These are phyloP conservation scores for Tripidium arundinaceum DNA, from an alignment of 202 grass and related monocot genomes.

Conservation along the genomic window DNA sequence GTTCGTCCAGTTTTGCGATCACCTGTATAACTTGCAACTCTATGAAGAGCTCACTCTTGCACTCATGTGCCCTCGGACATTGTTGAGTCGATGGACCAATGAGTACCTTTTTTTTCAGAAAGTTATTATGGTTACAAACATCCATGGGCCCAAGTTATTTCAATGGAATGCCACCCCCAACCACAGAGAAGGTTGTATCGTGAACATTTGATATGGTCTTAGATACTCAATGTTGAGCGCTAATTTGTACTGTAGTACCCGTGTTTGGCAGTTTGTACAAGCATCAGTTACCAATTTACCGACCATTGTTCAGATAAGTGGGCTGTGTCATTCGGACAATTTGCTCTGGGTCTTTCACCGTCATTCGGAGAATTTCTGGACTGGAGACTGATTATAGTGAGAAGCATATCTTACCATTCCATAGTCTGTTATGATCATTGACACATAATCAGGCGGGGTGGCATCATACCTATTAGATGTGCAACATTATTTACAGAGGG, in stretches of 20 bases:
- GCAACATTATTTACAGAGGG: constrained; percentile 26
- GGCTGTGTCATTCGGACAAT: neutral
- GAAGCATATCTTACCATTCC: constrained; percentile 74
- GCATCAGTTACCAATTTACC: neutral
- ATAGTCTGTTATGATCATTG: constrained; percentile 93
- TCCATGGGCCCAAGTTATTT: neutral
- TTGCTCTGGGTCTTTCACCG: neutral
- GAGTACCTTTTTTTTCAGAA: neutral
- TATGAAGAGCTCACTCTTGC: constrained; percentile 9
- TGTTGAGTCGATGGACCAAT: neutral
- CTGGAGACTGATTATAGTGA: neutral
- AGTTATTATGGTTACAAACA: neutral
- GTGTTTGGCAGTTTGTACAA: neutral
- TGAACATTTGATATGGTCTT: neutral
- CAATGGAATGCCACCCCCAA: neutral
- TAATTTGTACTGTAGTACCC: neutral
- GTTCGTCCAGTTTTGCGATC: constrained; percentile 32
- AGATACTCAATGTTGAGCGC: neutral
- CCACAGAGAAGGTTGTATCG: neutral
- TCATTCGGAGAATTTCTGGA: too few species aligned
- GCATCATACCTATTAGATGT: constrained; percentile 68
- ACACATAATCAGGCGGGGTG: constrained; percentile 87
- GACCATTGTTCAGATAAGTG: neutral
- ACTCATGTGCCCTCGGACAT: neutral
- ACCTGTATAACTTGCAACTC: constrained; percentile 21